phyloP scores from a whole-genome alignment of 352 stramenopile genomes.

The Phytophthora nicotianae region DNA sequence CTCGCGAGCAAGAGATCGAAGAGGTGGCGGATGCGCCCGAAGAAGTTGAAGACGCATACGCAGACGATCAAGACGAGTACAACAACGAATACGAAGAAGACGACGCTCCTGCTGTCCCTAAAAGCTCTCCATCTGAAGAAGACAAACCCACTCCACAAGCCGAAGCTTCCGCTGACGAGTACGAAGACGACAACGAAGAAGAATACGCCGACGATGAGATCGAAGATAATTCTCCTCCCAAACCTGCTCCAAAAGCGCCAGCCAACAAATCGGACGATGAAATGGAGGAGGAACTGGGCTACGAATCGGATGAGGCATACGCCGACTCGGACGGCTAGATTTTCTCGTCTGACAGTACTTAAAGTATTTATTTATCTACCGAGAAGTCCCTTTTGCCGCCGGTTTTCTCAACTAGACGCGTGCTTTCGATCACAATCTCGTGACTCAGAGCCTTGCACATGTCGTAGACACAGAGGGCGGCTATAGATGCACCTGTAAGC shows the following conservation, averaged over 20 bases:
- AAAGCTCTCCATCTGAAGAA: background rate
- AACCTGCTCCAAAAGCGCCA: conserved; percentile 2
- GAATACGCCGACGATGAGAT: conserved; percentile 36
- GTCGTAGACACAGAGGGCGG: conserved; percentile 97
- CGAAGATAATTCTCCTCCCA: conserved; percentile 22
- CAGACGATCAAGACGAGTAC: conserved; percentile 47
- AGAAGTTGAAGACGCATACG: conserved; percentile 27
- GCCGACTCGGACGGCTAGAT: conserved; percentile 55
- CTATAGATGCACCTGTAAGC: conserved; percentile 92
- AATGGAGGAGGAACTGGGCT: conserved; percentile 40
- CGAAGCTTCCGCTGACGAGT: conserved; percentile 22
- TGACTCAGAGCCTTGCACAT: conserved; percentile 98
- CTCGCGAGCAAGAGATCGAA: conserved; percentile 29
- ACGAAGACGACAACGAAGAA: conserved; percentile 36
- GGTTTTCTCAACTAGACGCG: conserved; percentile 89
- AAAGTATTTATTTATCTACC: conserved; percentile 8
- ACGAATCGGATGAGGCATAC: conserved; percentile 58
- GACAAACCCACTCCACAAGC: background rate
- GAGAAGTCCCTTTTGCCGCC: conserved; percentile 90
- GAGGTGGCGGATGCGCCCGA: conserved; percentile 20
- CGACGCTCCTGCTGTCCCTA: conserved; percentile 12
- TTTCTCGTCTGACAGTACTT: background rate
- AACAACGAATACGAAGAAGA: conserved; percentile 56
- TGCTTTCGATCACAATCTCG: conserved; percentile 93
- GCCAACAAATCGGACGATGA: conserved; percentile 29